Evolutionary conservation across 2,329 filamentous ascomycete genomes (phyloP).

Genomic region (Botryotinia globosa): DNA sequence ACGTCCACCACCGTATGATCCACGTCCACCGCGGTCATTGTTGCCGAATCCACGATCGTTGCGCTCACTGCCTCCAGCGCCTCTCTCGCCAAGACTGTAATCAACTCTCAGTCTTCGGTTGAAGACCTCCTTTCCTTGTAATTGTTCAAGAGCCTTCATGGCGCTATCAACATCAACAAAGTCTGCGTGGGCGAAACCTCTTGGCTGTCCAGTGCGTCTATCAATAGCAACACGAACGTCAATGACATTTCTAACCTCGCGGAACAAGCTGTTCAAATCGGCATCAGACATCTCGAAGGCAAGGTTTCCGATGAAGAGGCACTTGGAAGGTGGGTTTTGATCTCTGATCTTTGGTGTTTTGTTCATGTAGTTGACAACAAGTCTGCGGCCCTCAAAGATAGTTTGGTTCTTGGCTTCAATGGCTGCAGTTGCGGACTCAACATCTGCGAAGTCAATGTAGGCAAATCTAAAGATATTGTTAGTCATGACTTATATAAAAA

Average conservation of each 20-base stretch:
- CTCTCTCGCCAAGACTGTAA: conserved; percentile 43
- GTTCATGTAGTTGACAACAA: conserved; percentile 56
- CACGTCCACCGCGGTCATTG: not conserved
- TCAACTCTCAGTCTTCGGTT: conserved; percentile 65
- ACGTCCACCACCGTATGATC: not conserved
- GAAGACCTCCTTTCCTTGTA: conserved; percentile 59
- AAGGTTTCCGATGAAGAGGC: conserved; percentile 82
- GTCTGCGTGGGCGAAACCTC: conserved; percentile 82
- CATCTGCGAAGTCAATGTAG: conserved; percentile 58
- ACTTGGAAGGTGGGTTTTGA: conserved; percentile 55
- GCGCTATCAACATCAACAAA: conserved; percentile 69
- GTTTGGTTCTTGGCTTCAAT: conserved; percentile 57
- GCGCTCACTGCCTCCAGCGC: not conserved
- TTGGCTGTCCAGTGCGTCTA: conserved; percentile 72
- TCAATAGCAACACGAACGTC: conserved; percentile 83
- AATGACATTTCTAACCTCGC: conserved; percentile 63
- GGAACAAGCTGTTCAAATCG: conserved; percentile 77
- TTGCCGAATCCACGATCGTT: not conserved
- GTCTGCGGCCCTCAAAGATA: conserved; percentile 60
- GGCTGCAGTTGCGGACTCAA: conserved; percentile 54
- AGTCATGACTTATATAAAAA: conserved; percentile 7
- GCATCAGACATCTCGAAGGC: conserved; percentile 81
- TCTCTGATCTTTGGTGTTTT: conserved; percentile 28
- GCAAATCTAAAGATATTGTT: conserved; percentile 52
- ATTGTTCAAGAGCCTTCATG: conserved; percentile 52